These are phyloP conservation scores for Ramalina intermedia DNA, from an alignment of 495 filamentous ascomycete genomes.

Conservation along the genomic window DNA sequence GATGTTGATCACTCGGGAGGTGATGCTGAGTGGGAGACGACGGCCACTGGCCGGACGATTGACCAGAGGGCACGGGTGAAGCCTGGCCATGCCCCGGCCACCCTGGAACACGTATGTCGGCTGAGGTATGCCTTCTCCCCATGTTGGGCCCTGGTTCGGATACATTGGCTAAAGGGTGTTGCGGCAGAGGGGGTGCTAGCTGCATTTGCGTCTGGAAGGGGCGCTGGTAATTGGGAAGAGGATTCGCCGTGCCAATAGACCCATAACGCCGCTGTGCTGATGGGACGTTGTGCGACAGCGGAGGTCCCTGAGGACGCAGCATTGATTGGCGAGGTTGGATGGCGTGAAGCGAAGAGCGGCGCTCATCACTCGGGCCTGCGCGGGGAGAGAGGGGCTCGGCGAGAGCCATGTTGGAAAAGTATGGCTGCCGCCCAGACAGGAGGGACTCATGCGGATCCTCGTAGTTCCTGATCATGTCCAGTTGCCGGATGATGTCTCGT, in stretches of 20 bases:
- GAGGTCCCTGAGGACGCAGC: slow-evolving; percentile 64
- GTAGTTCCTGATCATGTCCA: slow-evolving; percentile 51
- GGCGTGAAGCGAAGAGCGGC: slow-evolving; percentile 34
- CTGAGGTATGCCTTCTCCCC: slow-evolving; percentile 80
- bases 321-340: slow-evolving; percentile 35
- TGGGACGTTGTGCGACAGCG: slow-evolving; percentile 36
- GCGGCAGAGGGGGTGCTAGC: slow-evolving; percentile 37
- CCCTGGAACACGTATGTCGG: slow-evolving; percentile 81
- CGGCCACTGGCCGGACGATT: slow-evolving; percentile 65
- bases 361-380: slow-evolving; percentile 77
- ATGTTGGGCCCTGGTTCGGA: slow-evolving; percentile 56
- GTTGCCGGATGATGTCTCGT: slow-evolving; percentile 70
- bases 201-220: slow-evolving; percentile 51
- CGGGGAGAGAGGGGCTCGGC: slow-evolving; percentile 82
- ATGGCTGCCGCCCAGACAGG: slow-evolving; percentile 60
- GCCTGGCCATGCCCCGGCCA: slow-evolving; percentile 47
- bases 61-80: slow-evolving; percentile 61
- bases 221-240: slow-evolving; percentile 51
- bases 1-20: slow-evolving; percentile 57
- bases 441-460: slow-evolving; percentile 68
- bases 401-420: slow-evolving; percentile 53
- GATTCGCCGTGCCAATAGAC: slow-evolving; percentile 60
- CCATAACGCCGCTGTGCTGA: slow-evolving; percentile 22
- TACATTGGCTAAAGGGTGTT: slow-evolving; percentile 61
- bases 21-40: slow-evolving; percentile 63